Base-by-base conservation (phyloP, 306 rosid genomes). In the Neltuma alba region DNA sequence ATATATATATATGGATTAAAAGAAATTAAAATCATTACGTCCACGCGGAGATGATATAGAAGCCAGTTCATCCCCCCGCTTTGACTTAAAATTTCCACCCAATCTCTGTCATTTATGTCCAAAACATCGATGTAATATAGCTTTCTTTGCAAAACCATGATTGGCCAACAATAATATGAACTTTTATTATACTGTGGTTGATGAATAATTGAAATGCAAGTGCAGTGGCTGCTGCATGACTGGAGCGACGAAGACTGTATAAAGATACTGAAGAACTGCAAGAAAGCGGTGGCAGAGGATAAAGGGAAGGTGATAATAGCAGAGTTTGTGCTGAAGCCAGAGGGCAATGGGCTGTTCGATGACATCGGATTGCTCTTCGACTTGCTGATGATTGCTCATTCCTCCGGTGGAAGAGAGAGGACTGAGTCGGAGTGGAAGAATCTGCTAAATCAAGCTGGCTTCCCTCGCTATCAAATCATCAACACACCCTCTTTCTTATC, bases 161-260 rank as follows among this genome's bases (percentile, higher is more conserved):
- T n/a, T n/a, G n/a, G n/a, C n/a, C n/a, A n/a, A n/a, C n/a, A n/a
- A n/a, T n/a, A n/a, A n/a, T n/a, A n/a, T n/a, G n/a, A n/a, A n/a
- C n/a, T n/a, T n/a, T n/a, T n/a, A n/a, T n/a, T n/a, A n/a, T 41
- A 14, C 14, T 44, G 50, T 44, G 50, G 50, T 14, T 44, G 50
- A 44, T 44, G 50, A 44, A 44, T 44, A n/a, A 12, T 44, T 44
- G 18, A 70, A n/a, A n/a, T n/a, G n/a, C n/a, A n/a, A n/a, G n/a
- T 20, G 70, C 50, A 85, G 91, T 75, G 83, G 87, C 18, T 88
- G 45, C 6, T 88, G 52, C 91, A 85, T 15, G 80, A 83, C 41
- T 85, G 89, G 89, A 73, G 78, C 21, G 87, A 85, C 44, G 70
- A 87, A 57, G 52, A 84, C 1, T 82, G 88, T 74, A 60, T 79